These are phyloP conservation scores for Binderoboletus segoi DNA, from an alignment of 1,284 basidiomycete genomes.

Conservation along the genomic window DNA sequence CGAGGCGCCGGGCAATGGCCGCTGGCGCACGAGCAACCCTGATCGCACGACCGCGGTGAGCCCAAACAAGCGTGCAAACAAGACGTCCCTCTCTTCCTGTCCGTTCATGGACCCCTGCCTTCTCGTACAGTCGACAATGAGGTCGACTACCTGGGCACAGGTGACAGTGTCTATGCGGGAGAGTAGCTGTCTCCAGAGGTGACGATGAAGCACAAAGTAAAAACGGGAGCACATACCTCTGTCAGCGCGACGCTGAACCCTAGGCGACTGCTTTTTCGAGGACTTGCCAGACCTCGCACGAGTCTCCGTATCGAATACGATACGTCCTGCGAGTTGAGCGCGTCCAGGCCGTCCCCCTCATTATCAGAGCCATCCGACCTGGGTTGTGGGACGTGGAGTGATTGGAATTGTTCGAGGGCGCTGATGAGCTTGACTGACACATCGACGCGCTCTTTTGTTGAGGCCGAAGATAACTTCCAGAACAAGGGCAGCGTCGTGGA, in stretches of 20 bases:
- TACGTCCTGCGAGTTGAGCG: conserved; percentile 83
- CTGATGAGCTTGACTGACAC: conserved; percentile 85
- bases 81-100: conserved; percentile 89
- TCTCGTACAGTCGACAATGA: conserved; percentile 73
- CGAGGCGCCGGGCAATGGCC: conserved; percentile 53
- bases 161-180: conserved; percentile 80
- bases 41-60: conserved; percentile 83
- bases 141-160: conserved; percentile 72
- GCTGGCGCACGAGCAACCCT: conserved; percentile 68
- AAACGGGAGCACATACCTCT: conserved; percentile 62
- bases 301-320: conserved; percentile 86
- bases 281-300: conserved; percentile 86
- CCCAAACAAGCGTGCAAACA: conserved; percentile 94
- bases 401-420: conserved; percentile 83
- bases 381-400: conserved; percentile 52
- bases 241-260: conserved; percentile 97
- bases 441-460: conserved; percentile 78
- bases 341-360: conserved; percentile 58
- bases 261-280: conserved; percentile 88
- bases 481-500: conserved; percentile 87
- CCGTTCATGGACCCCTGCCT: conserved; percentile 76
- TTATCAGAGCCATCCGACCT: conserved; percentile 47
- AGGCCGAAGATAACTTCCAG: conserved; percentile 90
- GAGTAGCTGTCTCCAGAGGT: conserved; percentile 60
- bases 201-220: not conserved